These are phyloP conservation scores for Aureobasidium lini DNA, from an alignment of 2,329 filamentous ascomycete species.

Conservation along the genomic window DNA sequence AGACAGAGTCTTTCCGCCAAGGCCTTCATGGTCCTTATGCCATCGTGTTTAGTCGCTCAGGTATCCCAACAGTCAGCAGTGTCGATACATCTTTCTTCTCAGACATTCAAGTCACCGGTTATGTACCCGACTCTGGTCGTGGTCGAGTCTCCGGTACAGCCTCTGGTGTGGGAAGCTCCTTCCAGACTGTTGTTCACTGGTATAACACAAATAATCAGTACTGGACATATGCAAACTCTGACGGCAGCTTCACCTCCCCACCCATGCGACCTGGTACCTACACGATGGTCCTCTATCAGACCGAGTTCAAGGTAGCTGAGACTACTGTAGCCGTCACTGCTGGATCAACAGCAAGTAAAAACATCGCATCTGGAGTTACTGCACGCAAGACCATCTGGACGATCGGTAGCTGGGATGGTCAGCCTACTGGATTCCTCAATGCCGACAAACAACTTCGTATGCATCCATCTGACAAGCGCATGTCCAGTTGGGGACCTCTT, in stretches of 20 bases:
- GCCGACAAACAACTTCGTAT: constrained; percentile 60
- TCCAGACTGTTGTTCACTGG: constrained; percentile 58
- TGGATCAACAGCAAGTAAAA: constrained; percentile 41
- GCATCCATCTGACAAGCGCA: constrained; percentile 53
- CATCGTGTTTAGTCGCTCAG: constrained; percentile 52
- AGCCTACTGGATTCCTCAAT: constrained; percentile 54
- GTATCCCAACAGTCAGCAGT: constrained; percentile 39
- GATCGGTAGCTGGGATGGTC: constrained; percentile 59
- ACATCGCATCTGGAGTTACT: constrained; percentile 44
- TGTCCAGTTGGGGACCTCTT: constrained; percentile 52
- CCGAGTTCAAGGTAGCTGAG: constrained; percentile 49
- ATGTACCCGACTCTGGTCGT: constrained; percentile 48
- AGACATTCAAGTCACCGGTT: constrained; percentile 51
- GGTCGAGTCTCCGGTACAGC: constrained; percentile 56
- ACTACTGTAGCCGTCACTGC: constrained; percentile 44
- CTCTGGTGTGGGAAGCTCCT: constrained; percentile 46
- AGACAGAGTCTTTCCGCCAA: constrained; percentile 54
- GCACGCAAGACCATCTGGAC: constrained; percentile 51
- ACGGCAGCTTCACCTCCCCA: constrained; percentile 54
- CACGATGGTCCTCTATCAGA: constrained; percentile 59
- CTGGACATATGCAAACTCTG: constrained; percentile 48
- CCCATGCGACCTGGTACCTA: constrained; percentile 62
- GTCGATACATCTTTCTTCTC: constrained; percentile 54
- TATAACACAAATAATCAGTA: constrained; percentile 56
- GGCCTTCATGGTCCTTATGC: constrained; percentile 61